Evolutionary conservation across 1,284 basidiomycete genomes (phyloP), one percentile per base, ranked within the genome.

Genomic region (Apiotrichum laibachii): DNA sequence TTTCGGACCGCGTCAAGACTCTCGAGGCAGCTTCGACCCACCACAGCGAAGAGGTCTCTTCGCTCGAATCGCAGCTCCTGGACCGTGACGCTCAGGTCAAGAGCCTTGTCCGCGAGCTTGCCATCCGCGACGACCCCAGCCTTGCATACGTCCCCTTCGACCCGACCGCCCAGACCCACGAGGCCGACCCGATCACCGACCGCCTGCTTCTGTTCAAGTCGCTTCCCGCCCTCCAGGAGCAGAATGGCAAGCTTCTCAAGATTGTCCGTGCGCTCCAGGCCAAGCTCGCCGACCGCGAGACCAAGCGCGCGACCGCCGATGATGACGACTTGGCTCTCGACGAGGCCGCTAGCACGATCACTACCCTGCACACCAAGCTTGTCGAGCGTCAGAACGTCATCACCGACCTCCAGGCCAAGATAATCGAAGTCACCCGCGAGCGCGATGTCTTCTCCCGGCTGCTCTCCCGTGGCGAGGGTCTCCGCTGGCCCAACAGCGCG

Each of bases 31-130:
- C 87, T 64, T 77, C 86, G 12, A 71, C 78, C 18, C 86, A 86
- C 69, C 84, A 84, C 16, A 77, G 79, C 33, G 82, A 84, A 22
- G 92, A 95, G 77, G 86, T 86, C 60, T 80, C 83, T 5, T 80
- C 89, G 10, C 82, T 96, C 45, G 84, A 88, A 68, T 82, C 85
- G 59, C 89, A 92, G 68, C 83, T 94, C 13, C 83, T 87, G 55
- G 95, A 99, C 72, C 85, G 97, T 13, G 87, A 89, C 21, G 85
- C 87, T 0, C 95, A 99, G 76, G 84, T 97, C 9, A 88, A 90
- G 65, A 79, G 80, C 0, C 83, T 99, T 8, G 80, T 89, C 5
- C 88, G 88, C 50, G 88, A 93, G 65, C 81, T 96, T 42, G 86
- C 86, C 10, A 82, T 92, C 22, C 83, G 85, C 15, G 87, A 92